Evolutionary conservation across 2,329 filamentous ascomycete genomes (phyloP).

Genomic region (Fonsecaea pugnacius): DNA sequence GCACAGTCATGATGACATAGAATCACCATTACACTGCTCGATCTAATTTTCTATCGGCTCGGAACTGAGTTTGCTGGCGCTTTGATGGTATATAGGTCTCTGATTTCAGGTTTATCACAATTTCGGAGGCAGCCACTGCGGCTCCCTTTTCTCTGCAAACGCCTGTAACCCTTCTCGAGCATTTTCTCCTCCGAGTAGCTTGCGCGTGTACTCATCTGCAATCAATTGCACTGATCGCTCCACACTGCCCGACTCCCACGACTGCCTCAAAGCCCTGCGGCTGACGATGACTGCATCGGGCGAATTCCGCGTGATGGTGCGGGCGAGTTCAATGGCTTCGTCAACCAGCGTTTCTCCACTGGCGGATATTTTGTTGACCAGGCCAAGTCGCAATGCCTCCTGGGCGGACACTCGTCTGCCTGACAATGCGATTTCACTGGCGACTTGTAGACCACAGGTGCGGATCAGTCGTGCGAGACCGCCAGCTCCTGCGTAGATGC

Average conservation of each 20-base stretch:
- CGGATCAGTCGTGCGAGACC: constrained; percentile 69
- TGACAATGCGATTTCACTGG: constrained; percentile 72
- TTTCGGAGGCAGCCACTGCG: constrained; percentile 63
- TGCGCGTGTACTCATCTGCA: background rate
- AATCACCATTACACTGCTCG: too few relatives aligned
- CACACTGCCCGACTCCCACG: constrained; percentile 72
- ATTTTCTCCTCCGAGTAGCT: constrained; percentile 57
- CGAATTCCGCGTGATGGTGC: constrained; percentile 65
- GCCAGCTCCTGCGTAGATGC: constrained; percentile 71
- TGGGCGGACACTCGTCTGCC: constrained; percentile 63
- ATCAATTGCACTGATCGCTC: constrained; percentile 61
- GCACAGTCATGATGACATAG: too few relatives aligned
- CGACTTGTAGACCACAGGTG: constrained; percentile 67
- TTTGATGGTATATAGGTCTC: too few relatives aligned
- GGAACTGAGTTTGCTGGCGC: too few relatives aligned
- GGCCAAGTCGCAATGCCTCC: constrained; percentile 66
- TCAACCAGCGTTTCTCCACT: background rate
- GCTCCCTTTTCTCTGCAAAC: constrained; percentile 75
- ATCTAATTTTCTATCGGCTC: too few relatives aligned
- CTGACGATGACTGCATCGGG: constrained; percentile 75
- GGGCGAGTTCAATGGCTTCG: constrained; percentile 64
- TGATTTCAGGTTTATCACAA: too few relatives aligned
- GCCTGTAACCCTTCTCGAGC: constrained; percentile 74
- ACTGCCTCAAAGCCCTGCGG: constrained; percentile 70
- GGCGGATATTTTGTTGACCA: constrained; percentile 57